Percentiles rank a stretch among this genome's conserved stretches.
Conservation (phyloP, 2,329 filamentous ascomycete species). For the Aspergillus proliferans region DNA sequence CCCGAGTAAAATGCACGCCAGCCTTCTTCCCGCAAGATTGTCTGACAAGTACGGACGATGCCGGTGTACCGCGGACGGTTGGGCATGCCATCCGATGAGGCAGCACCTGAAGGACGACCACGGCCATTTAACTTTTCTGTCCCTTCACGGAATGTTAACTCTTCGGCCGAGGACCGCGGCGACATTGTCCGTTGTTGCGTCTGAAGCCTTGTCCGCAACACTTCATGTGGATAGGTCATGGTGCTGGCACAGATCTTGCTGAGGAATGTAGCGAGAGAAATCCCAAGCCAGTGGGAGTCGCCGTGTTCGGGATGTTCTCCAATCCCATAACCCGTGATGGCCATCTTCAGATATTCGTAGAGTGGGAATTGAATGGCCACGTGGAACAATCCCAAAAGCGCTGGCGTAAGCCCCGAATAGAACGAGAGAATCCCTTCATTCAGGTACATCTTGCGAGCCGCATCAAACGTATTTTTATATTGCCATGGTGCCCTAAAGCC, state of each 20-base stretch:
- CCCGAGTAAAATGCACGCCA: constrained; percentile 97
- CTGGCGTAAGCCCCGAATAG: constrained; percentile 90
- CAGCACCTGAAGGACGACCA: constrained; percentile 35
- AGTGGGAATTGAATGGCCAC: constrained; percentile 96
- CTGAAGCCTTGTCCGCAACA: constrained; percentile 85
- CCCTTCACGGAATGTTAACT: constrained; percentile 43
- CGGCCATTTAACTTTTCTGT: constrained; percentile 38
- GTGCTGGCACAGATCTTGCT: constrained; percentile 93
- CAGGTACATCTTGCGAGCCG: constrained; percentile 90
- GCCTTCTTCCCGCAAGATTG: constrained; percentile 83
- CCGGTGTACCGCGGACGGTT: constrained; percentile 62
- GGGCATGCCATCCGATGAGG: constrained; percentile 54
- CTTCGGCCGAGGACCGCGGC: constrained; percentile 42
- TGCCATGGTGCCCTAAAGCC: constrained; percentile 62
- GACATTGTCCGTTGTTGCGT: constrained; percentile 70
- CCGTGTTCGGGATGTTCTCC: constrained; percentile 59
- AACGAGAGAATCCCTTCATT: constrained; percentile 85
- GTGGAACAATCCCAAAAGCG: constrained; percentile 83
- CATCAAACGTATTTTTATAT: constrained; percentile 83
- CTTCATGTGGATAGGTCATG: constrained; percentile 94
- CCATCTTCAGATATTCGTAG: constrained; percentile 87
- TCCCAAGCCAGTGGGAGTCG: constrained; percentile 71
- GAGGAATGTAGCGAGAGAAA: constrained; percentile 80
- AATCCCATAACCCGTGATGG: constrained; percentile 85
- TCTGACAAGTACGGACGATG: constrained; percentile 72